Conservation (phyloP, 805 yeast species). For the Candida pini region DNA sequence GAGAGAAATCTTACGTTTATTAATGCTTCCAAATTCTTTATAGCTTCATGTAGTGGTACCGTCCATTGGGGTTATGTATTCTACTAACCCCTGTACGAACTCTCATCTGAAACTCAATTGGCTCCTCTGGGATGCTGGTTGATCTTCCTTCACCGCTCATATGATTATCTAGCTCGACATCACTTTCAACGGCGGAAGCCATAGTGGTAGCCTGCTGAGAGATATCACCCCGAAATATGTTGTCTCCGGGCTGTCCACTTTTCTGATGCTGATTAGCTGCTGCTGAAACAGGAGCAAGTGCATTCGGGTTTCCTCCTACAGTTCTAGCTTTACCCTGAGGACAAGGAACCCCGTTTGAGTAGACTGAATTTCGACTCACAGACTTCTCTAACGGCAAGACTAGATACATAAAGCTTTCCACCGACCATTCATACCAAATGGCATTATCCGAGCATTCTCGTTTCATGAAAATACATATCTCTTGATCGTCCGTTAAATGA, state of each 20-base stretch:
- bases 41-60: slow-evolving; percentile 19
- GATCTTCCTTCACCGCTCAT: slow-evolving; percentile 18
- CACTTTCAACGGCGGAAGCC: background rate
- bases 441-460: slow-evolving; percentile 35
- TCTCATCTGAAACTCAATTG: slow-evolving; percentile 36
- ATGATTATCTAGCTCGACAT: slow-evolving; percentile 12
- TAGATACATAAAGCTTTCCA: slow-evolving; percentile 44
- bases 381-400: slow-evolving; percentile 18
- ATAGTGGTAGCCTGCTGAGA: too few relatives aligned
- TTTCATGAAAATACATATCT: slow-evolving; percentile 45
- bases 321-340: too few relatives aligned
- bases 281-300: too few relatives aligned
- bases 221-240: too few relatives aligned
- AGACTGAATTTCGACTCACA: slow-evolving; percentile 9
- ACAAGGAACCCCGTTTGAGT: too few relatives aligned
- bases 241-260: too few relatives aligned
- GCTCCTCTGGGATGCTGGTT: too few relatives aligned
- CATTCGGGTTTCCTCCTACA: too few relatives aligned
- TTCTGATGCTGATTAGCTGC: background rate
- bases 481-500: slow-evolving; percentile 47
- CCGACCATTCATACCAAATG: slow-evolving; percentile 68
- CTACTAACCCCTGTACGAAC: slow-evolving; percentile 36
- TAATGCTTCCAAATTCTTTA: too few relatives aligned
- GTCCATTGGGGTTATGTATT: slow-evolving; percentile 37
- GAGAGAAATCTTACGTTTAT: too few relatives aligned